Evolutionary conservation across 306 rosid species (phyloP).

Genomic region (Styphnolobium japonicum): DNA sequence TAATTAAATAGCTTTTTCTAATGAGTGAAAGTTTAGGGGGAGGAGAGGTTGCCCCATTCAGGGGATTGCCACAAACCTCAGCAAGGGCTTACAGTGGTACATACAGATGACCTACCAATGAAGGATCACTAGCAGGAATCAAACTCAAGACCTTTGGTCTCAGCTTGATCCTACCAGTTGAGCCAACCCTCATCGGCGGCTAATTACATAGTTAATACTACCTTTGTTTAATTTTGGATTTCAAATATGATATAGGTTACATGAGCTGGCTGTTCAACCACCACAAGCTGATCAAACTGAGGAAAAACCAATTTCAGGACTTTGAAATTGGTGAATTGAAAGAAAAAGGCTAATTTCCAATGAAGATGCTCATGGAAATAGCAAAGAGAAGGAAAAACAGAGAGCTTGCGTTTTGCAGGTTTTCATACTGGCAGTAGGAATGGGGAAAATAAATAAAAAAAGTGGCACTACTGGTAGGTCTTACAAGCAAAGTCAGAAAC

Average conservation of each 20-base stretch:
- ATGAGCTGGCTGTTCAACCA: not conserved
- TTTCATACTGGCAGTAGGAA: not conserved
- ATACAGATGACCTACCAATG: too few relatives aligned
- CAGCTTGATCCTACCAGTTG: too few relatives aligned
- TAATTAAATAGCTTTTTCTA: too few relatives aligned
- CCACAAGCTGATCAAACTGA: not conserved
- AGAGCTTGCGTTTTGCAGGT: not conserved
- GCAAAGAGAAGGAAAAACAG: not conserved
- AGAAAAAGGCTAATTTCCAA: conserved; percentile 8
- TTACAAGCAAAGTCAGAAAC: not conserved
- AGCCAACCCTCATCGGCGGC: too few relatives aligned
- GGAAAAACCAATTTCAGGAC: not conserved
- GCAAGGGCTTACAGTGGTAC: too few relatives aligned
- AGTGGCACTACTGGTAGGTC: not conserved
- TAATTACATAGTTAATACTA: not conserved
- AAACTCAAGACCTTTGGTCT: too few relatives aligned
- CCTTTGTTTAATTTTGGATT: not conserved
- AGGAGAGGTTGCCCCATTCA: too few relatives aligned
- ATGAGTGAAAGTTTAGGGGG: too few relatives aligned
- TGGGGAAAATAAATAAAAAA: not conserved
- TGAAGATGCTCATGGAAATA: not conserved
- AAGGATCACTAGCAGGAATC: too few relatives aligned
- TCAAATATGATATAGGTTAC: not conserved
- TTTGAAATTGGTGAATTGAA: not conserved
- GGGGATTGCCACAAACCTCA: too few relatives aligned